Evolutionary conservation across 371 early-diverging fungal genomes (phyloP), one percentile per base, ranked within the genome.

Genomic region (Mucor piriformis): DNA sequence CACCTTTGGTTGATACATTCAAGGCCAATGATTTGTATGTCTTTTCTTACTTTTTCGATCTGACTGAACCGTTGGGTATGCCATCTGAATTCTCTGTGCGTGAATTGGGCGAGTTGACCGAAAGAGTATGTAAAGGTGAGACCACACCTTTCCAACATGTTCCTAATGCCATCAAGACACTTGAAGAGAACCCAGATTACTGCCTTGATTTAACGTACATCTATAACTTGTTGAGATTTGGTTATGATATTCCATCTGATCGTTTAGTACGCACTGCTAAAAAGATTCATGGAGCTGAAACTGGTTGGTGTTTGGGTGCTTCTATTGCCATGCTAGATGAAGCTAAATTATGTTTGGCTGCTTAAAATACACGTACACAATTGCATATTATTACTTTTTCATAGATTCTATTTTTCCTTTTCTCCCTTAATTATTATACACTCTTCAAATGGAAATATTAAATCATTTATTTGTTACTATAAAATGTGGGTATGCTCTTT

Each of bases 281-380:
- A 69, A 95, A 95, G 83, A 92, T 96, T 60, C 82, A 84, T 23
- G 91, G 85, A n/a, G 83, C 92, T 40, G 95, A 96, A 68, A 93
- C 92, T 43, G 96, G 96, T 6, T 96, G 96, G 96, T 91, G 92
- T 60, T 74, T 96, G 42, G 96, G 96, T 34, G 94, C 94, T 4
- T 84, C 94, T 25, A 87, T 96, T 60, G 80, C 84, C 4, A 78
- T 90, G 43, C 63, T 91, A 27, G 86, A 87, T 43, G 54, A 68
- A 53, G 57, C 32, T n/a, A 57, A 67, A 32, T 21, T 63, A 33
- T 63, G 71, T 40, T 50, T 53, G 42, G 5, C 29, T 8, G 29
- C 29, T 29, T 29, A 29, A 29, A 29, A 29, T 29, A 29, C 29
- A 8, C 29, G 8, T 54, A 16, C 44, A 44, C 50, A 50, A 34